These are phyloP conservation scores for Jamesozyma hellenica DNA, from an alignment of 805 yeast genomes.

Conservation along the genomic window DNA sequence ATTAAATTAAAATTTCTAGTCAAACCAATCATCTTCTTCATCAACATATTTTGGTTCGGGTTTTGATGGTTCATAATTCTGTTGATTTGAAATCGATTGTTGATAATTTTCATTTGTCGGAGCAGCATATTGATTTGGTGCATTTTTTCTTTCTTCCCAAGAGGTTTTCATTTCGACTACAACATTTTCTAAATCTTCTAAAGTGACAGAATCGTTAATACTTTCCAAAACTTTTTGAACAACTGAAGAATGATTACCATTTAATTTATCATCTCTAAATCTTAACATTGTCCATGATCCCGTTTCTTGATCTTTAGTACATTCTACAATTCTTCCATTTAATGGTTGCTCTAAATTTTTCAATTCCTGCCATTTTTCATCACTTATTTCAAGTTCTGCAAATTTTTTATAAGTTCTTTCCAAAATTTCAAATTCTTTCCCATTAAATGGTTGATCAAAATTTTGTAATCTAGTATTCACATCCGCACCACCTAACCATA, in stretches of 20 bases:
- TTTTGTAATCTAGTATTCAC: slow-evolving; percentile 22
- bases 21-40: slow-evolving; percentile 29
- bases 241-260: slow-evolving; percentile 75
- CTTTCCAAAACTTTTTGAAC: slow-evolving; percentile 76
- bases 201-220: slow-evolving; percentile 75
- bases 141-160: slow-evolving; percentile 50
- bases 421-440: slow-evolving; percentile 24
- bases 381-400: slow-evolving; percentile 50
- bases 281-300: slow-evolving; percentile 78
- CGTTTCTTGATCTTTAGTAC: slow-evolving; percentile 49
- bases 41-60: slow-evolving; percentile 25
- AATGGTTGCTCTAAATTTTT: slow-evolving; percentile 68
- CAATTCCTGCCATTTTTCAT: slow-evolving; percentile 72
- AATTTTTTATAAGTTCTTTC: slow-evolving; percentile 52
- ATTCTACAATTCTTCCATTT: slow-evolving; percentile 83
- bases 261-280: slow-evolving; percentile 84
- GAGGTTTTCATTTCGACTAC: slow-evolving; percentile 45
- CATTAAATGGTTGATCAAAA: slow-evolving; percentile 26
- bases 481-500: slow-evolving; percentile 63
- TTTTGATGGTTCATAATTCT: slow-evolving; percentile 1
- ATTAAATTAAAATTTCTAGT: slow-evolving; percentile 7
- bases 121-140: not conserved
- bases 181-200: slow-evolving; percentile 58
- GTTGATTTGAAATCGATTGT: slow-evolving; percentile 2
- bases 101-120: not conserved